Evolutionary conservation across 2,329 filamentous ascomycete genomes (phyloP), one percentile per base, ranked within the genome.

Genomic region (Aotearoamyces nothofagi): DNA sequence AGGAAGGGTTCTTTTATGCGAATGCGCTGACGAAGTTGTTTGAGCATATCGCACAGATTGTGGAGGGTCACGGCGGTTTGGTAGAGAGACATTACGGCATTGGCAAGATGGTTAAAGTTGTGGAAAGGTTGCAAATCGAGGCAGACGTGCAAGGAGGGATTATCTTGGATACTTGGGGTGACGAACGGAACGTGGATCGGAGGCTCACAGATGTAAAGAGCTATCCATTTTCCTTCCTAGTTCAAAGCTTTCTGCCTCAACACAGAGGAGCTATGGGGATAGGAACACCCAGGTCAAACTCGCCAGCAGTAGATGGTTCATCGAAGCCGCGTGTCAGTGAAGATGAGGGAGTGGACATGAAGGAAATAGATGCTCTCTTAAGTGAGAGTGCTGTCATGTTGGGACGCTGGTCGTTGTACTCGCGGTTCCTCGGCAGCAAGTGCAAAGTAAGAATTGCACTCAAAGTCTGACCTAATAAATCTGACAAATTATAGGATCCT

Each of bases 61-160:
- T 98, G 13, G 87, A 96, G 45, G 77, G 80, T 2, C 90, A 98
- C 48, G 83, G 87, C 17, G 74, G 74, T 1, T 63, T 98, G 6
- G 87, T 98, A 1, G 86, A 96, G 57, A 73, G 82, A 26, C 90
- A 98, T 53, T 98, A 98, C 48, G 90, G 90, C 1, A 57, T 68
- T 10, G 83, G 87, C 20, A 90, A 84, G 60, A 98, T 98, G 90
- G 74, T 80, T 17, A 80, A 78, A 42, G 90, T 98, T 30, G 87
- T 96, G 41, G 83, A 94, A 54, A 69, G 83, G 24, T 60, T 98
- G 32, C 90, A 98, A 54, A 72, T 86, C 45, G 90, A 98, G 56
- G 90, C 84, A 2, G 90, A 98, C 53, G 78, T 93, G 1, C 90
- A 98, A 55, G 90, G 86, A 12, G 90, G 90, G 39, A 93, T 96